Evolutionary conservation across 176 grass and related monocot species (phyloP).

Genomic region (Triticum monococcum): DNA sequence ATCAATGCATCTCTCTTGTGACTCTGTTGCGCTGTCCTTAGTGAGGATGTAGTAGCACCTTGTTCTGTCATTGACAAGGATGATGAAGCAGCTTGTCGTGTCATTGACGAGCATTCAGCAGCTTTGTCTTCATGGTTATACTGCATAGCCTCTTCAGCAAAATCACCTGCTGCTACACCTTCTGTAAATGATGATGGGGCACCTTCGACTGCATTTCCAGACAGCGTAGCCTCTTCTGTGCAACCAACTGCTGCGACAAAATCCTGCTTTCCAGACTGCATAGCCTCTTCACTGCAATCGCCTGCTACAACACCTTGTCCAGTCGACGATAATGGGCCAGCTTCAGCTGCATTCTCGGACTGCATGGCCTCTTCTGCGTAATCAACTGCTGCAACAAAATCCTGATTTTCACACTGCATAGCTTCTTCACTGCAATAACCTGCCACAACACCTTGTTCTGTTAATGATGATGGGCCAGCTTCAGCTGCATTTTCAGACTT

Average conservation of each 20-base stretch:
- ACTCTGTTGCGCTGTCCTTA: constrained; percentile 5
- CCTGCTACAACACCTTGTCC: background rate
- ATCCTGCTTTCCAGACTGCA: background rate
- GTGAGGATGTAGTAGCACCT: background rate
- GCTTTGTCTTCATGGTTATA: background rate
- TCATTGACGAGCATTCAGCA: background rate
- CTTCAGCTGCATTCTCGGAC: background rate
- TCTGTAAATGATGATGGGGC: background rate
- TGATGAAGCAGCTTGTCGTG: background rate
- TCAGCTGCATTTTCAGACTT: background rate
- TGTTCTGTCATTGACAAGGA: constrained; percentile 9
- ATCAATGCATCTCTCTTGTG: background rate
- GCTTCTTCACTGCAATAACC: background rate
- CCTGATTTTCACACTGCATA: background rate
- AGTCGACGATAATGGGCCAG: background rate
- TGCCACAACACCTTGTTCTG: background rate
- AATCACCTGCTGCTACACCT: background rate
- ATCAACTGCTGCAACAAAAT: background rate
- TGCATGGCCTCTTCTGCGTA: background rate
- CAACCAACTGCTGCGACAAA: background rate
- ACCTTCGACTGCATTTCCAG: background rate
- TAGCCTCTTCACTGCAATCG: background rate
- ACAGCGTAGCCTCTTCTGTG: background rate
- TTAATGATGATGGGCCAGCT: background rate
- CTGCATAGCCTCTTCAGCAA: background rate